Evolutionary conservation across 805 yeast species (phyloP).

Genomic region (Starmerella geochares): DNA sequence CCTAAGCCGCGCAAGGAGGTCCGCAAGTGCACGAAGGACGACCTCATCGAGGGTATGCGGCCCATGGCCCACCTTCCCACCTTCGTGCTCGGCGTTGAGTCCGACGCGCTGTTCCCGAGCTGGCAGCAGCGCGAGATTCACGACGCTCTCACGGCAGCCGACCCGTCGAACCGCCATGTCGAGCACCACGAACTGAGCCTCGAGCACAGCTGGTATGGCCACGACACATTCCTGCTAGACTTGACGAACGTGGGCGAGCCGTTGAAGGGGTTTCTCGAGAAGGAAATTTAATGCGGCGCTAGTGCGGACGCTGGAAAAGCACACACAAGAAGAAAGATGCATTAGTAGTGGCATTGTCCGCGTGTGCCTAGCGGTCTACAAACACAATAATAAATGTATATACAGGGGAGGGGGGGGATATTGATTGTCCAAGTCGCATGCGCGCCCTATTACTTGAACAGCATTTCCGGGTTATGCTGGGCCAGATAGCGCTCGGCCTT

Average conservation of each 20-base stretch:
- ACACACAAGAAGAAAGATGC: not conserved
- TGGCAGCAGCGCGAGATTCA: constrained; percentile 88
- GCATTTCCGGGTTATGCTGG: constrained; percentile 25
- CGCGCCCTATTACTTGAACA: not conserved
- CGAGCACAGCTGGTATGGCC: constrained; percentile 75
- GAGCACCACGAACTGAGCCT: constrained; percentile 65
- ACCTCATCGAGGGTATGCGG: constrained; percentile 55
- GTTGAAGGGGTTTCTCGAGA: constrained; percentile 50
- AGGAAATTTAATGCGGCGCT: constrained; percentile 3
- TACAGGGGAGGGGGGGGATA: no score
- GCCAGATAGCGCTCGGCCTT: constrained; percentile 27
- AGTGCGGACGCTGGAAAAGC: no score
- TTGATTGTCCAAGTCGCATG: no score
- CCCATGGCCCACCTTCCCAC: constrained; percentile 55
- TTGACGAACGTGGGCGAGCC: constrained; percentile 72
- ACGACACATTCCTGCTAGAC: constrained; percentile 78
- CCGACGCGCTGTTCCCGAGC: constrained; percentile 82
- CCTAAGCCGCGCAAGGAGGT: constrained; percentile 39
- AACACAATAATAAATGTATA: constrained; percentile 1
- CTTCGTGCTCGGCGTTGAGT: constrained; percentile 81
- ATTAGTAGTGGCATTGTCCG: not conserved
- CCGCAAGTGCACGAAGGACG: constrained; percentile 35
- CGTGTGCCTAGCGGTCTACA: no score
- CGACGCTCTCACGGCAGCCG: constrained; percentile 38
- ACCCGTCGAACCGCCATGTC: constrained; percentile 33